Conservation (phyloP, 192 early-diverging fungal species). For the Linnemannia exigua region DNA sequence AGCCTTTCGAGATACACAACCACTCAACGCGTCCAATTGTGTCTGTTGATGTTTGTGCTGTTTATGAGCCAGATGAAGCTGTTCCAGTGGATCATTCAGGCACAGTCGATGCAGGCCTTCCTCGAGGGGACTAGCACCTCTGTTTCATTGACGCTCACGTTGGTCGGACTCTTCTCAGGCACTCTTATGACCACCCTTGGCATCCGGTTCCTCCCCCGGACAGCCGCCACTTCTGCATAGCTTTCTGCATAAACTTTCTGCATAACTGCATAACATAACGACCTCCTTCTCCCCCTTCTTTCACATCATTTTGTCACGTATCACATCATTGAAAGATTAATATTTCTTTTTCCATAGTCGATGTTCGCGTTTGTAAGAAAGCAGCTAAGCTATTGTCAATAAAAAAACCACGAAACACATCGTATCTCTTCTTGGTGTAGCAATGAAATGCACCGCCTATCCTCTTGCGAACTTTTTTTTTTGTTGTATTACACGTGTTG, state of each 20-base stretch:
- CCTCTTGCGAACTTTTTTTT: too few relatives aligned
- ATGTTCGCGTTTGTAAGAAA: background rate
- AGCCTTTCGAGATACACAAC: background rate
- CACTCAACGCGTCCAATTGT: background rate
- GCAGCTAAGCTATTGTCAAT: too few relatives aligned
- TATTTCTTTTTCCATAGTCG: background rate
- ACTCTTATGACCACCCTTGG: constrained; percentile 20
- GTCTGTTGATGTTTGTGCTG: constrained; percentile 7
- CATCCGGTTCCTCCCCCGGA: background rate
- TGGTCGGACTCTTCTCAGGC: constrained; percentile 19
- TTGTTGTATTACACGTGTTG: too few relatives aligned
- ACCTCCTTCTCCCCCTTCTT: background rate
- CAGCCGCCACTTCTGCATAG: background rate
- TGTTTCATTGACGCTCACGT: constrained; percentile 15
- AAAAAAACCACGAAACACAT: too few relatives aligned
- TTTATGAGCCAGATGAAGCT: constrained; percentile 34
- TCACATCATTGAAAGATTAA: background rate
- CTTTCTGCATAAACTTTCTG: too few relatives aligned
- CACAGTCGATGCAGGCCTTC: background rate
- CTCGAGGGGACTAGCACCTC: background rate
- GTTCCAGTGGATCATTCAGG: constrained; percentile 35
- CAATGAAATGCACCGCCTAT: too few relatives aligned
- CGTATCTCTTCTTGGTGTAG: too few relatives aligned
- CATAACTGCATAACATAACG: too few relatives aligned
- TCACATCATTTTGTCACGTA: background rate